Evolutionary conservation across 768 basidiomycete species (phyloP).

Genomic region (Podaxis sp.): DNA sequence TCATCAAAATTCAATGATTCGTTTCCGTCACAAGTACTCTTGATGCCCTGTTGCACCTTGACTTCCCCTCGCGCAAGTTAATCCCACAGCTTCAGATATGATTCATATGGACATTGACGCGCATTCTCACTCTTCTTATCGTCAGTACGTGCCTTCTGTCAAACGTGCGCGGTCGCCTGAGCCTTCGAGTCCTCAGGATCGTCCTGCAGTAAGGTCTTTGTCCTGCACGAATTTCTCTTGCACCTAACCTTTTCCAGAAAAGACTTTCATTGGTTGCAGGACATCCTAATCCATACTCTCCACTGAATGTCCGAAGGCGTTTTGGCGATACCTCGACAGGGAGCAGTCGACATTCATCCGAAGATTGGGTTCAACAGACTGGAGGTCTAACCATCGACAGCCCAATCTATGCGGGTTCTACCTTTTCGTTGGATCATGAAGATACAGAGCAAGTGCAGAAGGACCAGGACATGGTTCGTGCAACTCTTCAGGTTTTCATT

Average conservation of each 20-base stretch:
- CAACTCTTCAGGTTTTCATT: conserved; percentile 5
- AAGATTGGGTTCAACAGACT: conserved; percentile 78
- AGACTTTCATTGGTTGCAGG: conserved; percentile 44
- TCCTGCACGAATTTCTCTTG: conserved; percentile 2
- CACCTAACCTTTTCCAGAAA: conserved; percentile 44
- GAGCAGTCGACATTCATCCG: conserved; percentile 47
- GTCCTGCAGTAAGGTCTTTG: conserved; percentile 49
- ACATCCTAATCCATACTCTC: conserved; percentile 6
- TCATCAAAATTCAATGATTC: neutral
- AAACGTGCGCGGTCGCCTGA: conserved; percentile 69
- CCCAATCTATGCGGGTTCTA: conserved; percentile 30
- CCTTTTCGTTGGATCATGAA: conserved; percentile 16
- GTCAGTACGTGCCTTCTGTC: conserved; percentile 26
- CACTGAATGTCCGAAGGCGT: conserved; percentile 16
- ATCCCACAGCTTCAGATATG: conserved; percentile 23
- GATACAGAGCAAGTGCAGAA: conserved; percentile 17
- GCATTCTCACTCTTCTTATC: conserved; percentile 37
- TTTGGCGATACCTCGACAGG: conserved; percentile 25
- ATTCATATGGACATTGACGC: conserved; percentile 59
- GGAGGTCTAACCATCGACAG: conserved; percentile 66
- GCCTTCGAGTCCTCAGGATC: conserved; percentile 37
- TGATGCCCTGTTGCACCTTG: neutral
- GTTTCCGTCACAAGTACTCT: neutral
- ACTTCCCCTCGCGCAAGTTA: conserved; percentile 9
- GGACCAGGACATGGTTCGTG: conserved; percentile 58